A percentile compares a stretch with the other conserved stretches of the same genome.
Evolutionary conservation across 2,329 filamentous ascomycete genomes (phyloP).

Genomic region (Verticillium klebahnii): DNA sequence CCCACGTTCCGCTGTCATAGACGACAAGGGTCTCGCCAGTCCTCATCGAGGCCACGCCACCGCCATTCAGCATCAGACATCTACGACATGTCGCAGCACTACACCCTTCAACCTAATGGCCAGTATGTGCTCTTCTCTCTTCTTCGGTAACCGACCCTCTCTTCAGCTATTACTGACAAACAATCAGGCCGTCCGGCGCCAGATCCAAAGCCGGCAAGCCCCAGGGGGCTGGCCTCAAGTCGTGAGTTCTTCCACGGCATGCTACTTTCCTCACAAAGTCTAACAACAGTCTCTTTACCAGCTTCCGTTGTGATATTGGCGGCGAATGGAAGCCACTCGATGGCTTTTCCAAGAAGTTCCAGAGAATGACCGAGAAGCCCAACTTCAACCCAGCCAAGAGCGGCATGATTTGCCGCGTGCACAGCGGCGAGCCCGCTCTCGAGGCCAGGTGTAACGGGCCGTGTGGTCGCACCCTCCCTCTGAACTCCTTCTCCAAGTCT

Average conservation of each 20-base stretch:
- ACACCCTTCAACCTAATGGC: neutral
- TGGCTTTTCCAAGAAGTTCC: constrained; percentile 27
- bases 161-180: neutral
- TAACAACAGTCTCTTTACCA: neutral
- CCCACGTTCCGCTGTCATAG: no score
- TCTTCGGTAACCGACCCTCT: neutral
- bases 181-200: neutral
- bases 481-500: constrained; percentile 24
- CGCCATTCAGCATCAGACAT: no score
- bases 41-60: no score
- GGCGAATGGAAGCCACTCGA: constrained; percentile 27
- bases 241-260: neutral
- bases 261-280: no score
- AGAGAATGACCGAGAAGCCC: constrained; percentile 18
- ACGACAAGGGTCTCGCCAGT: no score
- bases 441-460: constrained; percentile 25
- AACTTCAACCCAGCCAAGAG: constrained; percentile 22
- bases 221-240: neutral
- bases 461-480: constrained; percentile 21
- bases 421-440: constrained; percentile 17
- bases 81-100: no score
- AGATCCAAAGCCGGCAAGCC: neutral
- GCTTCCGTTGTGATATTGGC: constrained; percentile 23
- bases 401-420: constrained; percentile 31
- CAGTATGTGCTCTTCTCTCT: neutral